Base-by-base conservation (phyloP, 345 rosid species). In the Leavenworthia alabamica region DNA sequence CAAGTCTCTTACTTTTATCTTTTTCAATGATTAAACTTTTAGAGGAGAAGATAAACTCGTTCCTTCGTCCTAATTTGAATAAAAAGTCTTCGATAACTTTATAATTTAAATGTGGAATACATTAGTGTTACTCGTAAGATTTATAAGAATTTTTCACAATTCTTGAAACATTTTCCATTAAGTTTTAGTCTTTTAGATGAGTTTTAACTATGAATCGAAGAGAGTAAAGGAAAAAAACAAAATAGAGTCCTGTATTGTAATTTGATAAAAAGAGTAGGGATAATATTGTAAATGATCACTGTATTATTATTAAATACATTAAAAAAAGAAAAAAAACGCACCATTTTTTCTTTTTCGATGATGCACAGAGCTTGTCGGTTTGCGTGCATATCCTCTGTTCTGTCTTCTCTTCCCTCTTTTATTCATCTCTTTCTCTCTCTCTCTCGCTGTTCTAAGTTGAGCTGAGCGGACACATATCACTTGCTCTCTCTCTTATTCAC, bases 321-420 rank as follows among this genome's bases (percentile, higher is more conserved):
- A 7, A 32, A 22, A 16, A 31, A 4, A 6, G 6, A 19, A 54
- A 36, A 68, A 54, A 71, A 68, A 62, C 70, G 63, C 72, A 60
- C 68, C 64, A 72, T 50, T 71, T 71, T 71, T 57, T 60, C 42
- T 50, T 64, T 56, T 75, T 56, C 55, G 64, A 69, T 69, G 57
- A 73, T 72, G 56, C 72, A 60, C 71, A 72, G 67, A 72, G 67
- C 66, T 81, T 84, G 89, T 86, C 91, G 90, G 85, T 55, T 58
- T 82, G 89, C 88, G 95, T 89, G 85, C 84, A 77, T 75, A 72
- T 72, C 76, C 80, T 71, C 75, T 66, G 51, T 44, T 67, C 57
- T 67, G 49, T 29, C 40, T 35, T 37, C 41, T 37, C 41, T n/a
- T 5, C 8, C 8, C 59, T 62, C 42, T 71, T 73, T 26, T 37